phyloP scores from a whole-genome alignment of 2,329 filamentous ascomycete species.

The Helicocarpus griseus region DNA sequence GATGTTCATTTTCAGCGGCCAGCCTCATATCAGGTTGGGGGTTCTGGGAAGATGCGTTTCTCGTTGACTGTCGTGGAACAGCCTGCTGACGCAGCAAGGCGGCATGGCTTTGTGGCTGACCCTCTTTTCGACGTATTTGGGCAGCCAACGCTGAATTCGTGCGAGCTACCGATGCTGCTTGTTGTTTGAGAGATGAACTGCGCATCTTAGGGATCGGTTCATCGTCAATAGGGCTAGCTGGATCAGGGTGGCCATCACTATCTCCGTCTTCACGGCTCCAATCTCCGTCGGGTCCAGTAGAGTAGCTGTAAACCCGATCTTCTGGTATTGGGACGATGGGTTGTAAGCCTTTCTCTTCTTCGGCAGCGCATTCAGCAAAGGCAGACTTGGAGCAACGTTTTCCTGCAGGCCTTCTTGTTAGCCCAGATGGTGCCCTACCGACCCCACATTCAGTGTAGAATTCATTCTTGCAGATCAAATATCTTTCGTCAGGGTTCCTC shows the following conservation, averaged over 20 bases:
- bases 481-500: slow-evolving; percentile 27
- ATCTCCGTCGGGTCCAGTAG: slow-evolving; percentile 30
- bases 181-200: slow-evolving; percentile 19
- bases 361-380: slow-evolving; percentile 36
- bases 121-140: slow-evolving; percentile 30
- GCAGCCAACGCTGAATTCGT: slow-evolving; percentile 33
- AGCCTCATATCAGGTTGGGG: slow-evolving; percentile 9
- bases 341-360: slow-evolving; percentile 36
- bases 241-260: slow-evolving; percentile 17
- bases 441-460: slow-evolving; percentile 39
- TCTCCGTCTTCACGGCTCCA: slow-evolving; percentile 26
- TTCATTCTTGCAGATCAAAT: slow-evolving; percentile 30
- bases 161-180: slow-evolving; percentile 22
- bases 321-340: slow-evolving; percentile 37
- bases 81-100: slow-evolving; percentile 39
- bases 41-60: slow-evolving; percentile 20
- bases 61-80: slow-evolving; percentile 22
- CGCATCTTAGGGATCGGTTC: slow-evolving; percentile 20
- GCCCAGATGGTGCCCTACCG: slow-evolving; percentile 33
- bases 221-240: slow-evolving; percentile 9
- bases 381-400: slow-evolving; percentile 37
- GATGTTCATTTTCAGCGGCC: slow-evolving; percentile 9
- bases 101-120: slow-evolving; percentile 34
- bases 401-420: slow-evolving; percentile 33
- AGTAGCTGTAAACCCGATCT: slow-evolving; percentile 38